A percentile compares a stretch with the other conserved stretches of the same genome.
Evolutionary conservation across 1,284 basidiomycete species (phyloP).

Genomic region (Neonothopanus nambi): DNA sequence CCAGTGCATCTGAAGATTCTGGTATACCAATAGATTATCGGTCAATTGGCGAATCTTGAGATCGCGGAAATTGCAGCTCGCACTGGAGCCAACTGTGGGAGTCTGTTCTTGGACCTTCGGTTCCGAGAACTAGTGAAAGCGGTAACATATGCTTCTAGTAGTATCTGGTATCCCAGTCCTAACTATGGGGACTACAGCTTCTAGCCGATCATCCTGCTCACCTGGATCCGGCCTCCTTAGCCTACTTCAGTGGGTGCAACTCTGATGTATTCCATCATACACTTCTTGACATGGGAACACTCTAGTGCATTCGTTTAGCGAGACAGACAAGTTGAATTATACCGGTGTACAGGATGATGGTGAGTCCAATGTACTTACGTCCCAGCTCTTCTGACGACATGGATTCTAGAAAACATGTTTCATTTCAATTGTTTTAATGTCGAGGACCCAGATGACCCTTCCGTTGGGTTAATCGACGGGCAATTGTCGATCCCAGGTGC

Average conservation of each 20-base stretch:
- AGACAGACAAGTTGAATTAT: conserved; percentile 81
- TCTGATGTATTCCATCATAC: background rate
- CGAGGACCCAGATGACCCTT: conserved; percentile 72
- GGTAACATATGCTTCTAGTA: conserved; percentile 33
- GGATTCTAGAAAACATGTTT: conserved; percentile 66
- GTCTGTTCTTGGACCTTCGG: conserved; percentile 78
- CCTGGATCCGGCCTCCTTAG: conserved; percentile 72
- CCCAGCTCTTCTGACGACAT: background rate
- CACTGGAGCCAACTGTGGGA: conserved; percentile 80
- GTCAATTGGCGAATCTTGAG: conserved; percentile 71
- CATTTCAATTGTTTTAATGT: conserved; percentile 83
- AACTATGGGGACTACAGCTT: conserved; percentile 25
- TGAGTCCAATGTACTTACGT: conserved; percentile 5
- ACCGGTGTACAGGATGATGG: conserved; percentile 72
- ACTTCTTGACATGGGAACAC: background rate
- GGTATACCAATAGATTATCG: conserved; percentile 32
- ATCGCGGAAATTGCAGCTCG: conserved; percentile 85
- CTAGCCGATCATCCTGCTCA: conserved; percentile 77
- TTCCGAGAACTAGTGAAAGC: conserved; percentile 76
- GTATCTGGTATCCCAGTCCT: conserved; percentile 3
- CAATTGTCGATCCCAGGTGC: conserved; percentile 78
- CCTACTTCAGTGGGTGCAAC: conserved; percentile 63
- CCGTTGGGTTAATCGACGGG: conserved; percentile 74
- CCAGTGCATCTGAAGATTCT: background rate
- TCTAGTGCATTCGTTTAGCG: conserved; percentile 75